Evolutionary conservation across 1,284 basidiomycete genomes (phyloP), one percentile per base, ranked within the genome.

Genomic region (Ceraceosorus guamensis): DNA sequence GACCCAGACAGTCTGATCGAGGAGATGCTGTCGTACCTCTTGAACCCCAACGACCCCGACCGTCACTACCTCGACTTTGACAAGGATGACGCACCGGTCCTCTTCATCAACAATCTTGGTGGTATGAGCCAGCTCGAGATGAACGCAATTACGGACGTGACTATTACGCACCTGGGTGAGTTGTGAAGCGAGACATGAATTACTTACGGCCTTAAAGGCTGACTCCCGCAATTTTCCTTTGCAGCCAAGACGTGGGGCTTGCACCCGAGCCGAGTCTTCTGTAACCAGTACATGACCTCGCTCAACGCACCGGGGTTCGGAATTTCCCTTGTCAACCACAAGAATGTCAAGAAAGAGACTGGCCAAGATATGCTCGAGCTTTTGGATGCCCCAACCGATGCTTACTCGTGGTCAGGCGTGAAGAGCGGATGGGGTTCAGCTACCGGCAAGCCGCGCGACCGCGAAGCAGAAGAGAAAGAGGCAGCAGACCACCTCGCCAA

Each of bases 61-160:
- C 67, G 71, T 71, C 56, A 61, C 61, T 66, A 67, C 61, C 77
- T 79, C 54, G 73, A 76, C 48, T 80, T 79, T 61, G 69, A 75
- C 79, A 59, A 78, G 79, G 35, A 75, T 70, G 14, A 79, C 79
- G 51, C 68, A 79, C 73, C 73, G 31, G 62, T 75, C 10, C 58
- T 76, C 24, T 82, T 83, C 56, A 67, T 83, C 52, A 84, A 84
- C 65, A 84, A 83, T 62, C 76, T 84, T 14, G 82, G 82, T 47
- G 83, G 83, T 2, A 77, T 83, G 66, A 81, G 80, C 30, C 77
- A 79, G 65, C 71, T 84, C 39, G 82, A 84, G 67, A 80, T 83
- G 77, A 78, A 80, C 32, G 81, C 81, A 14, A 60, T 83, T 16
- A 67, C 80, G 18, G 78, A 80, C 44, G 81, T 81, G 50, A 72